Conservation (phyloP, 768 basidiomycete species). For the Leccinum fibrillosum region DNA sequence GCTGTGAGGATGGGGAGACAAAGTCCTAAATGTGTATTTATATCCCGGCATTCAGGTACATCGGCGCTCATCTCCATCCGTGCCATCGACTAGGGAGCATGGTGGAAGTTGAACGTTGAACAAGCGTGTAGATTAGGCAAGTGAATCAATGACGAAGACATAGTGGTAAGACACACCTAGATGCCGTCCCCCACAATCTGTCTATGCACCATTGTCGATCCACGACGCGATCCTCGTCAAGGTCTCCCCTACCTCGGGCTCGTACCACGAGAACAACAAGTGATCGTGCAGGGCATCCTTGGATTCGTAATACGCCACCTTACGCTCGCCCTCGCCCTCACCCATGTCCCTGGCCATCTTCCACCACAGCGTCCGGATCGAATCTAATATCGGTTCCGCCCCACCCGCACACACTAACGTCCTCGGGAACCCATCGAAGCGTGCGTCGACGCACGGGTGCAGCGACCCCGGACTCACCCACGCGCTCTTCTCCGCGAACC, state of each 20-base stretch:
- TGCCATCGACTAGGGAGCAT: too few species aligned
- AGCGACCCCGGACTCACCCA: slow-evolving; percentile 61
- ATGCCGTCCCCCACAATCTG: background rate
- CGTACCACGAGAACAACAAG: slow-evolving; percentile 47
- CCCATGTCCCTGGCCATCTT: slow-evolving; percentile 55
- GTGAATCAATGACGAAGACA: too few species aligned
- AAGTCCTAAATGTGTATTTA: background rate
- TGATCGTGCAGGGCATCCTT: slow-evolving; percentile 56
- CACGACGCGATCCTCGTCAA: slow-evolving; percentile 49
- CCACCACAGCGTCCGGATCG: slow-evolving; percentile 45
- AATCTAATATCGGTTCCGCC: slow-evolving; percentile 55
- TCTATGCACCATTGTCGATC: slow-evolving; percentile 24
- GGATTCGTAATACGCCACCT: slow-evolving; percentile 46
- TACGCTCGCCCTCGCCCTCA: slow-evolving; percentile 35
- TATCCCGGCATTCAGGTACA: background rate
- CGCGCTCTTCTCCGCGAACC: slow-evolving; percentile 43
- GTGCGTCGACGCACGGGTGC: slow-evolving; percentile 34
- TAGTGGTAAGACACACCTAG: background rate
- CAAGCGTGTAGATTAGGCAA: background rate
- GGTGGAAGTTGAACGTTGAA: background rate
- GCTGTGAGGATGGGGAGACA: background rate
- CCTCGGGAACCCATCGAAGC: slow-evolving; percentile 56
- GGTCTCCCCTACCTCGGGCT: slow-evolving; percentile 53
- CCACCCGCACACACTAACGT: slow-evolving; percentile 61
- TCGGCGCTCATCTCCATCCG: background rate